Evolutionary conservation across 139 green algal species (phyloP).

Genomic region (Deuterostichococcus epilithicus): DNA sequence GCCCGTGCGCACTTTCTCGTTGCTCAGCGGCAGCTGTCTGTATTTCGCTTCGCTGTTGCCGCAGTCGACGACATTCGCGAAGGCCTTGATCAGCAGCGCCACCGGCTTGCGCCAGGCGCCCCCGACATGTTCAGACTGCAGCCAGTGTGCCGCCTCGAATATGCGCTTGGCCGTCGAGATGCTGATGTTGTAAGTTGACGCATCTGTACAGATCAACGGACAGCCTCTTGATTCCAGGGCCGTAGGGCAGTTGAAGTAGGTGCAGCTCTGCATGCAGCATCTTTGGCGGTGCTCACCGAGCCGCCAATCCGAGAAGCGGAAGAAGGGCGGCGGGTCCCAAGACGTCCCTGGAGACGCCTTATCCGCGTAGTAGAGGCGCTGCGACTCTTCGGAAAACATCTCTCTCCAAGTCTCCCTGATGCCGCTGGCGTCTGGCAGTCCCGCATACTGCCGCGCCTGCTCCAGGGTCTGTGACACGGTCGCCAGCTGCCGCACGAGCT

Average conservation of each 20-base stretch:
- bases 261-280: too few species aligned
- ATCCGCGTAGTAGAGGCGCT: neutral
- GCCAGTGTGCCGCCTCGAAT: conserved; percentile 9
- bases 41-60: conserved; percentile 10
- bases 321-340: conserved; percentile 15
- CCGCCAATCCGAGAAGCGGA: conserved; percentile 17
- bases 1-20: conserved; percentile 11
- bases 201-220: neutral
- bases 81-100: neutral
- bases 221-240: neutral
- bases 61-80: conserved; percentile 23
- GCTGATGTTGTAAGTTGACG: neutral
- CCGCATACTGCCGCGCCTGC: neutral
- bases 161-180: conserved; percentile 4
- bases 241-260: too few species aligned
- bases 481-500: neutral
- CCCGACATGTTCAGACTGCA: conserved; percentile 6
- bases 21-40: conserved; percentile 7
- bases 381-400: neutral
- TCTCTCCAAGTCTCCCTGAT: neutral
- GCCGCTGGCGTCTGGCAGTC: neutral
- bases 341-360: neutral
- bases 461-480: neutral
- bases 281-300: neutral
- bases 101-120: conserved; percentile 3